A percentile compares a stretch with the other conserved stretches of the same genome.
Conservation (phyloP, 768 basidiomycete genomes). For the Hydnomerulius pinastri region DNA sequence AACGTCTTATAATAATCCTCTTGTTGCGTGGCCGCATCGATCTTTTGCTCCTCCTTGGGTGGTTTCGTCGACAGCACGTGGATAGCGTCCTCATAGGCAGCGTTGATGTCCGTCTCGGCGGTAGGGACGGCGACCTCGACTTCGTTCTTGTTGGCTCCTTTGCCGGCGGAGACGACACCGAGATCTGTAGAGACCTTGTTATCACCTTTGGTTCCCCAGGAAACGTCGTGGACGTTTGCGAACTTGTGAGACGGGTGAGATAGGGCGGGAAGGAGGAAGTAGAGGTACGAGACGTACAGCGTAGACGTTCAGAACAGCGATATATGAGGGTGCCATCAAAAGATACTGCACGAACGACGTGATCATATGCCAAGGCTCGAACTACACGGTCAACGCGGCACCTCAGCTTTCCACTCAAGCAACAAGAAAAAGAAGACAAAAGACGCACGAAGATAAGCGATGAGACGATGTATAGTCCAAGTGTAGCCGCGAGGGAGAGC, state of each 20-base stretch:
- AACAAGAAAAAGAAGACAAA: not conserved
- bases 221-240: slow-evolving; percentile 88
- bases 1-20: slow-evolving; percentile 90
- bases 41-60: slow-evolving; percentile 66
- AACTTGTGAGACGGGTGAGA: slow-evolving; percentile 46
- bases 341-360: slow-evolving; percentile 94
- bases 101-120: slow-evolving; percentile 85
- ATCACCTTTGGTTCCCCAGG: slow-evolving; percentile 96
- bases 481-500: slow-evolving; percentile 81
- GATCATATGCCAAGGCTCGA: slow-evolving; percentile 99
- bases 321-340: slow-evolving; percentile 92
- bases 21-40: slow-evolving; percentile 62
- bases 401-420: not conserved
- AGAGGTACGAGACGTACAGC: slow-evolving; percentile 43
- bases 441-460: slow-evolving; percentile 80
- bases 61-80: slow-evolving; percentile 78
- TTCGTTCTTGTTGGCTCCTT: slow-evolving; percentile 65
- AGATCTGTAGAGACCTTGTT: slow-evolving; percentile 85
- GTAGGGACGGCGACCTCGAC: slow-evolving; percentile 88
- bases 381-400: slow-evolving; percentile 42
- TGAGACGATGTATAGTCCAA: slow-evolving; percentile 84
- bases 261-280: not conserved
- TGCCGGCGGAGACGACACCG: slow-evolving; percentile 70
- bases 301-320: slow-evolving; percentile 91
- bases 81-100: slow-evolving; percentile 89